A percentile compares a stretch with the other conserved stretches of the same genome.
Evolutionary conservation across 805 yeast species (phyloP).

Genomic region (Tetrapisispora phaffii): DNA sequence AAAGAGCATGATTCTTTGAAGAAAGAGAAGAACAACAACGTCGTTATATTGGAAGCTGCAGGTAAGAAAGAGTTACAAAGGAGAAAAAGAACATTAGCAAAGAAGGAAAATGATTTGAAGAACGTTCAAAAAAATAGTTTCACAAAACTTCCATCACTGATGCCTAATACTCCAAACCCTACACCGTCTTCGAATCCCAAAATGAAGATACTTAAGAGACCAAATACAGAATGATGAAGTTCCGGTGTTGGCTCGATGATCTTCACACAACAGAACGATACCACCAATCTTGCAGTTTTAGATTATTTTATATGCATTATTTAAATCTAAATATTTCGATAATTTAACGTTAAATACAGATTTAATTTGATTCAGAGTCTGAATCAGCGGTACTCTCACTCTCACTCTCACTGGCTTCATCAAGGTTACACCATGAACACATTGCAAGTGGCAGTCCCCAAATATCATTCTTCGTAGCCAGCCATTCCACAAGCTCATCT

Average conservation of each 20-base stretch:
- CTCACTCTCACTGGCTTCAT: slow-evolving; percentile 17
- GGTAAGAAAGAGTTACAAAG: slow-evolving; percentile 24
- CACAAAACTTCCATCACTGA: slow-evolving; percentile 1
- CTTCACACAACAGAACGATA: no score
- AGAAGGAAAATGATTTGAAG: slow-evolving; percentile 10
- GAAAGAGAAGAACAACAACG: slow-evolving; percentile 13
- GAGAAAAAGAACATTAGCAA: slow-evolving; percentile 14
- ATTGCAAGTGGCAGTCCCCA: slow-evolving; percentile 70
- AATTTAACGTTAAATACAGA: neutral
- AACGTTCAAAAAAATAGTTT: neutral
- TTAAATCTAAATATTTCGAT: neutral
- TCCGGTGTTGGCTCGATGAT: neutral
- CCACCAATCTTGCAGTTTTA: neutral
- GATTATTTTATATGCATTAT: neutral
- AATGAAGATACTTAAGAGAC: slow-evolving; percentile 4
- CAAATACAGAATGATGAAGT: neutral
- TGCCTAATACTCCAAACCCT: neutral
- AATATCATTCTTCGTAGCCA: slow-evolving; percentile 48
- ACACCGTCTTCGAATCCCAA: neutral
- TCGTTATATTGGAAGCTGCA: slow-evolving; percentile 26
- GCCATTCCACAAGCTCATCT: slow-evolving; percentile 65
- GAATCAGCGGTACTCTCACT: slow-evolving; percentile 4
- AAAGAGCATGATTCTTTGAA: neutral
- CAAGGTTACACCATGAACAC: slow-evolving; percentile 31
- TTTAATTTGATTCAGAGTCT: neutral